These are phyloP conservation scores for Cladosporium sp. DNA, from an alignment of 2,329 filamentous ascomycete genomes.

Conservation along the genomic window DNA sequence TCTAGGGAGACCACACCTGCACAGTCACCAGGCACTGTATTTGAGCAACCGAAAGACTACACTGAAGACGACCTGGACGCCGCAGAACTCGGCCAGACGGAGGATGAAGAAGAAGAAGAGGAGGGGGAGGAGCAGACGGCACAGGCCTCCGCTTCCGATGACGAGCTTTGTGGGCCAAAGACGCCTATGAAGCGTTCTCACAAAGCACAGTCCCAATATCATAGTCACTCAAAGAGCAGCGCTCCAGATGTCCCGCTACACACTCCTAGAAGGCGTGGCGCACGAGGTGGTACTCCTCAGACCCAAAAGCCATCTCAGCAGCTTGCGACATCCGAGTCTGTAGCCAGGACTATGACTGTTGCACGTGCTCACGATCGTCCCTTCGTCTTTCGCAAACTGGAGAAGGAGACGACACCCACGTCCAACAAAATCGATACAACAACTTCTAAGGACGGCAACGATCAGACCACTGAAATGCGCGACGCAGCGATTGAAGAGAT, in stretches of 20 bases:
- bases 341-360: conserved; percentile 22
- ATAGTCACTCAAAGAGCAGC: conserved; percentile 17
- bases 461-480: background rate
- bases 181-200: conserved; percentile 28
- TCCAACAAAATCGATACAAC: background rate
- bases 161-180: conserved; percentile 31
- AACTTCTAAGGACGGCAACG: conserved; percentile 10
- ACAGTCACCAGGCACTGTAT: conserved; percentile 14
- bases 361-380: conserved; percentile 19
- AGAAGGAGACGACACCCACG: background rate
- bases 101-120: conserved; percentile 13
- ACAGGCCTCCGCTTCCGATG: conserved; percentile 20
- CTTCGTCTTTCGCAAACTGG: conserved; percentile 23
- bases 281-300: conserved; percentile 24
- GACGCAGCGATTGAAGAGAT: background rate
- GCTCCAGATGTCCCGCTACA: conserved; percentile 15
- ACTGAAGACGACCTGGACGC: conserved; percentile 14
- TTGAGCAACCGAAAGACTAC: conserved; percentile 11
- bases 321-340: conserved; percentile 17
- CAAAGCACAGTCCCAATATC: conserved; percentile 11
- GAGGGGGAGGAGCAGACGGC: background rate
- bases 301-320: conserved; percentile 24
- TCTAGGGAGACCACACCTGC: conserved; percentile 23
- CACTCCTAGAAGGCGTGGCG: conserved; percentile 21
- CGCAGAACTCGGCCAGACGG: conserved; percentile 14